These are phyloP conservation scores for Trichothecium sympodiale DNA, from an alignment of 2,329 filamentous ascomycete species.

Conservation along the genomic window DNA sequence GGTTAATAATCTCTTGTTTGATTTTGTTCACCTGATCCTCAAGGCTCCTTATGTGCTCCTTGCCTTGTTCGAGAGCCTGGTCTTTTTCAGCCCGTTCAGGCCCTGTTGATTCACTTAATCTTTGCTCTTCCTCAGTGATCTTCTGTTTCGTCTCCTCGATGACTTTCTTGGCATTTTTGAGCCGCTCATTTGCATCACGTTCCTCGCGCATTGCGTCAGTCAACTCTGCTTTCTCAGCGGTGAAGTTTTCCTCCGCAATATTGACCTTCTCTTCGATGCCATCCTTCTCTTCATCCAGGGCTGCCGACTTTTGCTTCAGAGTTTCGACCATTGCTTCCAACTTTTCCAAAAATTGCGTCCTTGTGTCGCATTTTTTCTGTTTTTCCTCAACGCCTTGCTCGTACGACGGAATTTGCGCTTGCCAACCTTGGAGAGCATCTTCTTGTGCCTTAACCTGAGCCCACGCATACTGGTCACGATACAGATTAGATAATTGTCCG, in stretches of 20 bases:
- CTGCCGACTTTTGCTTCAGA: conserved; percentile 26
- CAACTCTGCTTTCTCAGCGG: conserved; percentile 41
- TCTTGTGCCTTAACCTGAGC: conserved; percentile 74
- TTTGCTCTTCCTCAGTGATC: conserved; percentile 44
- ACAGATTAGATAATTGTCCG: conserved; percentile 44
- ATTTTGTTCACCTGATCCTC: conserved; percentile 15
- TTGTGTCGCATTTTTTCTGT: conserved; percentile 20
- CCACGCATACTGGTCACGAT: conserved; percentile 70
- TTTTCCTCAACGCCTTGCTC: conserved; percentile 15
- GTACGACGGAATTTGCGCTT: conserved; percentile 14
- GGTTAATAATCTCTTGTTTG: conserved; percentile 17
- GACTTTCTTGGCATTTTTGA: conserved; percentile 40
- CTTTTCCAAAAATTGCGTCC: conserved; percentile 37
- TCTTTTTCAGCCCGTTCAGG: conserved; percentile 54
- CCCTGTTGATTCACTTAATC: conserved; percentile 58
- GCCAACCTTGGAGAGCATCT: conserved; percentile 27
- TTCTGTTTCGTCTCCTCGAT: conserved; percentile 24
- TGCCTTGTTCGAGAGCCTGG: conserved; percentile 33
- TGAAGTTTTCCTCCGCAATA: conserved; percentile 38
- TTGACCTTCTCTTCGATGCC: conserved; percentile 29
- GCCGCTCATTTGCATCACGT: conserved; percentile 48
- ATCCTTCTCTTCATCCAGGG: conserved; percentile 33
- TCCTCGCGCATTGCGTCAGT: conserved; percentile 49
- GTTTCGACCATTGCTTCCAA: conserved; percentile 32
- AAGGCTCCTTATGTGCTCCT: conserved; percentile 14